Percentiles rank a stretch among this genome's conserved stretches.
Evolutionary conservation across 306 rosid species (phyloP).

Genomic region (Trifolium repens): DNA sequence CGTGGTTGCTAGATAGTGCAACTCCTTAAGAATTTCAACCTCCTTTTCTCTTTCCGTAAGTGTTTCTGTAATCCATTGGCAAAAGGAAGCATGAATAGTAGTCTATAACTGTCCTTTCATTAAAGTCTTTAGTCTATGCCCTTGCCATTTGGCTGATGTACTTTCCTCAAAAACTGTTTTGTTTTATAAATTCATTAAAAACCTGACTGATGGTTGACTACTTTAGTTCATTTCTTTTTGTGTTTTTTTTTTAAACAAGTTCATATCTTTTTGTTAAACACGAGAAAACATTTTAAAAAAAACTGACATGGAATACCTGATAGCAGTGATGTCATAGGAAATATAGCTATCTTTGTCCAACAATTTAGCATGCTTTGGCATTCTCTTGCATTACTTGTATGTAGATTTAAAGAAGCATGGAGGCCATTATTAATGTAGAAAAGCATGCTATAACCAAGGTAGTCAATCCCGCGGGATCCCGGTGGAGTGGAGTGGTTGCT

Average conservation of each 20-base stretch:
- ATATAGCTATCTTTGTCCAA: neutral
- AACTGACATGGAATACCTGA: neutral
- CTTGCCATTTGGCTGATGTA: constrained; percentile 7
- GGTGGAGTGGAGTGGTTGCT: too few relatives aligned
- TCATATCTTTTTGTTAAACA: constrained; percentile 1
- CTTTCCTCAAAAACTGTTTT: neutral
- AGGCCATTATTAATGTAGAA: neutral
- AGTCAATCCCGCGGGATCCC: too few relatives aligned
- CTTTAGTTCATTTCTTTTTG: neutral
- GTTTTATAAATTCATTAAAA: neutral
- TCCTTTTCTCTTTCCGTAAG: neutral
- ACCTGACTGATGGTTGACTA: neutral
- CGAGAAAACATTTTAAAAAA: neutral
- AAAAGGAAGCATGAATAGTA: constrained; percentile 5
- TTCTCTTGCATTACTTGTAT: constrained; percentile 12
- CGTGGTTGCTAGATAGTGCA: neutral
- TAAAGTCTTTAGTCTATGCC: neutral
- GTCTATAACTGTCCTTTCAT: constrained; percentile 7
- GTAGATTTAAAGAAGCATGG: constrained; percentile 6
- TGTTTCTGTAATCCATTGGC: neutral
- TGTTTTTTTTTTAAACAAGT: neutral
- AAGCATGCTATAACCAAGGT: neutral
- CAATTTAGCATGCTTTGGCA: neutral
- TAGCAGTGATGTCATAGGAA: constrained; percentile 9
- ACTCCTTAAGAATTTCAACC: neutral